These are phyloP conservation scores for Penicillium chermesinum DNA, from an alignment of 495 filamentous ascomycete species.

Conservation along the genomic window DNA sequence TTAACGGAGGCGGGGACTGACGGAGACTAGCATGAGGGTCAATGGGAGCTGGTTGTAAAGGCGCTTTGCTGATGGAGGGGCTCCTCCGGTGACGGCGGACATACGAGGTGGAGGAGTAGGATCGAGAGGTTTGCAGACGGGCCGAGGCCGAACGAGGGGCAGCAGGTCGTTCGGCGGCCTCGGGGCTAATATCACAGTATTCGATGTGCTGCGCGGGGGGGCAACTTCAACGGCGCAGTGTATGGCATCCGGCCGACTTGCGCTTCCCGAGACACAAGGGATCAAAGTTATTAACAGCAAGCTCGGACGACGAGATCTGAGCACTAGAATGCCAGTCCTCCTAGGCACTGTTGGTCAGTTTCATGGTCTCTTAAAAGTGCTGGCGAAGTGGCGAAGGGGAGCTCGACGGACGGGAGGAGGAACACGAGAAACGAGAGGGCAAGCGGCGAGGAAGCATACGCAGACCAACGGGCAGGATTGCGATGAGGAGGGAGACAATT, in stretches of 20 bases:
- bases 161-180: conserved; percentile 37
- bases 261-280: conserved; percentile 35
- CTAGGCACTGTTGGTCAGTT: conserved; percentile 12
- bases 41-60: conserved; percentile 38
- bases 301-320: conserved; percentile 1
- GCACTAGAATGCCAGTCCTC: conserved; percentile 7
- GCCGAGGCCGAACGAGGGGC: conserved; percentile 30
- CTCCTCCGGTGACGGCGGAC: conserved; percentile 62
- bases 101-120: conserved; percentile 73
- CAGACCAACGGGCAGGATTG: conserved; percentile 15
- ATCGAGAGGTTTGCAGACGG: conserved; percentile 60
- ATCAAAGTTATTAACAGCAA: neutral
- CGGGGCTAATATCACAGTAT: conserved; percentile 54
- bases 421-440: conserved; percentile 8
- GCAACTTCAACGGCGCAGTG: conserved; percentile 83
- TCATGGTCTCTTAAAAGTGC: conserved; percentile 7
- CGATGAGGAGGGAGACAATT: conserved; percentile 10
- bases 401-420: neutral
- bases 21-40: conserved; percentile 56
- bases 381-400: conserved; percentile 10
- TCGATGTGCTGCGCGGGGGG: conserved; percentile 64
- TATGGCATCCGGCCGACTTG: conserved; percentile 77
- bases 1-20: conserved; percentile 74
- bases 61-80: conserved; percentile 47
- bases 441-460: conserved; percentile 14